Conservation (phyloP, 1,284 basidiomycete species). For the Leccinum proximum region DNA sequence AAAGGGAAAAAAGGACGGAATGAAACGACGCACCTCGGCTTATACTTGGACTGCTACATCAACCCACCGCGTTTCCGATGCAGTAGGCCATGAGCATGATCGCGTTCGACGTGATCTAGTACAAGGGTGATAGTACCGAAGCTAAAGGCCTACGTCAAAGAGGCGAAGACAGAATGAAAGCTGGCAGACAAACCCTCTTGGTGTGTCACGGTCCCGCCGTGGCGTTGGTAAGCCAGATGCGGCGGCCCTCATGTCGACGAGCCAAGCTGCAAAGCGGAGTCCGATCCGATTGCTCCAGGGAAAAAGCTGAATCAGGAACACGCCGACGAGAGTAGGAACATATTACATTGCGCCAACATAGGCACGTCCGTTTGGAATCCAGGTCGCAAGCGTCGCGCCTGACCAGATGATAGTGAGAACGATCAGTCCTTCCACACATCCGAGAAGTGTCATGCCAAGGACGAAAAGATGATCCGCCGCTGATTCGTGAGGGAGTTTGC, state of each 20-base stretch:
- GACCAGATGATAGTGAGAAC: constrained; percentile 61
- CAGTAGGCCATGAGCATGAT: constrained; percentile 72
- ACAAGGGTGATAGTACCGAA: not conserved
- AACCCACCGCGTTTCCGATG: constrained; percentile 66
- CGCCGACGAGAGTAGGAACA: constrained; percentile 41
- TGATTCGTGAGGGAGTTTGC: constrained; percentile 75
- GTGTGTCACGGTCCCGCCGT: too few relatives aligned
- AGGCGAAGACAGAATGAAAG: not conserved
- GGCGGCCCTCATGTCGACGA: too few relatives aligned
- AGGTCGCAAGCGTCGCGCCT: constrained; percentile 50
- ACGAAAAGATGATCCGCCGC: constrained; percentile 60
- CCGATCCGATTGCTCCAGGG: constrained; percentile 64
- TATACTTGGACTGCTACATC: constrained; percentile 74
- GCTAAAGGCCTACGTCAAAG: not conserved
- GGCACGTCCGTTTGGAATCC: constrained; percentile 49
- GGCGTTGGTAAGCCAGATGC: too few relatives aligned
- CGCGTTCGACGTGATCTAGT: constrained; percentile 39
- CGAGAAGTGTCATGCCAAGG: constrained; percentile 52
- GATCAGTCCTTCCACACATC: constrained; percentile 54
- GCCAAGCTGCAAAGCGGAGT: constrained; percentile 55
- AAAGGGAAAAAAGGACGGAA: not conserved
- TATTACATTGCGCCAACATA: constrained; percentile 58
- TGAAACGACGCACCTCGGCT: constrained; percentile 47
- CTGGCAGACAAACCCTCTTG: too few relatives aligned
- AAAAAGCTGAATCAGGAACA: constrained; percentile 50